phyloP scores from a whole-genome alignment of 805 yeast species.

The Maudiozyma serrabonitensis region DNA sequence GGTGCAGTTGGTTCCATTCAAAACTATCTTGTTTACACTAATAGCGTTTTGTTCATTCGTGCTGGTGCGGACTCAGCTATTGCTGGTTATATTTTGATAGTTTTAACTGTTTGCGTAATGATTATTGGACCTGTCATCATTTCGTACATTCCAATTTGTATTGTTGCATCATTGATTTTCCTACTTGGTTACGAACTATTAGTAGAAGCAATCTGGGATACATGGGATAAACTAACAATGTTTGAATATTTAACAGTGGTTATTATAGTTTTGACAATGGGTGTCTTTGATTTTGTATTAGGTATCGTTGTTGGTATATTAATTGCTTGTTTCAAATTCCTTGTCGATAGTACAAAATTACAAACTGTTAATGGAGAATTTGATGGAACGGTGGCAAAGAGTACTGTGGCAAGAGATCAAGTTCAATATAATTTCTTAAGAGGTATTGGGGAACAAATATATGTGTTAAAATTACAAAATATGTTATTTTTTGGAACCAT shows the following conservation, averaged over 20 bases:
- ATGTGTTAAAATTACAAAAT: constrained; percentile 79
- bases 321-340: constrained; percentile 88
- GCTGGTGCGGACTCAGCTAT: constrained; percentile 89
- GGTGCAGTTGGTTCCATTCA: constrained; percentile 85
- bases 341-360: constrained; percentile 79
- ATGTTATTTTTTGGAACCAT: constrained; percentile 91
- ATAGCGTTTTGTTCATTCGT: constrained; percentile 79
- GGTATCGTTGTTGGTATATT: constrained; percentile 88
- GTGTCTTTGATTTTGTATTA: constrained; percentile 85
- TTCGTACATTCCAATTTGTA: constrained; percentile 90
- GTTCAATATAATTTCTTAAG: constrained; percentile 76
- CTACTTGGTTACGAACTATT: constrained; percentile 83
- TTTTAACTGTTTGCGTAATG: constrained; percentile 75
- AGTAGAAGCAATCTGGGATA: constrained; percentile 78
- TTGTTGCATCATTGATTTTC: constrained; percentile 87
- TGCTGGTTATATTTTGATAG: constrained; percentile 83
- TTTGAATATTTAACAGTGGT: constrained; percentile 81
- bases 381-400: constrained; percentile 81
- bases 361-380: constrained; percentile 75
- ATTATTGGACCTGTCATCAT: constrained; percentile 84
- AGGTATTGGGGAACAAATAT: constrained; percentile 84
- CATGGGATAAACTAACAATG: constrained; percentile 60
- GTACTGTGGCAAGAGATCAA: constrained; percentile 87
- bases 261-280: constrained; percentile 89
- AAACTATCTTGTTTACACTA: constrained; percentile 90